Evolutionary conservation across 1,284 basidiomycete genomes (phyloP), one percentile per base, ranked within the genome.

Genomic region (Irpex lacteus): DNA sequence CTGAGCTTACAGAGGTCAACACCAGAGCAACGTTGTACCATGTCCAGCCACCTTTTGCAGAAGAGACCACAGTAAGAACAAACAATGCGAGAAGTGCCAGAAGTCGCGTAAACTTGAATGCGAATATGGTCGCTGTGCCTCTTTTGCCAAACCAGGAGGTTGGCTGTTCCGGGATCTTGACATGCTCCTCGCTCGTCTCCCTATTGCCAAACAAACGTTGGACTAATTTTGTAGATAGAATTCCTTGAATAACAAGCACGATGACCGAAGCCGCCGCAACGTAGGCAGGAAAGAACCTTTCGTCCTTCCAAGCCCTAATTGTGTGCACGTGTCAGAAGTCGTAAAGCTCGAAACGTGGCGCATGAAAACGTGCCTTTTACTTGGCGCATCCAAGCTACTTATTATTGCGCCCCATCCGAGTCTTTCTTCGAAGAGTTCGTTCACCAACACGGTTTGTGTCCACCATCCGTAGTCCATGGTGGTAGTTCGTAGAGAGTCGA

Each of bases 71-170:
- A 9, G 68, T 71, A 13, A 76, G 58, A 1, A 62, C 71, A 7
- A 75, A 66, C 19, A 77, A 67, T 2, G 66, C 67, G 3, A 75
- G 60, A 37, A 65, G 66, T 9, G 67, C 70, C 34, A 70, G 59
- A 5, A 76, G 65, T 15, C 75, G 69, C 2, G 69, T 47, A 59
- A 71, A 60, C 66, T 73, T 74, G 69, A 68, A 73, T 11, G 60
- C 55, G 61, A 73, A 76, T 59, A 74, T 74, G 15, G 65, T 64
- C 1, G 67, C 65, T 5, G 74, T 73, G 5, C 76, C 75, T n/a
- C 66, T 66, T 40, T 60, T 60, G 5, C 19, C 38, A 52, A 59
- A 19, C n/a, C 58, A 37, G 60, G 57, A 49, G 11, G 34, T 47
- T 50, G 26, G 26, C 26, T 38, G 50, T 11, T 18, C n/a, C n/a